Evolutionary conservation across 2,329 filamentous ascomycete genomes (phyloP), one percentile per base, ranked within the genome.

Genomic region (Rhynchosporium secalis): DNA sequence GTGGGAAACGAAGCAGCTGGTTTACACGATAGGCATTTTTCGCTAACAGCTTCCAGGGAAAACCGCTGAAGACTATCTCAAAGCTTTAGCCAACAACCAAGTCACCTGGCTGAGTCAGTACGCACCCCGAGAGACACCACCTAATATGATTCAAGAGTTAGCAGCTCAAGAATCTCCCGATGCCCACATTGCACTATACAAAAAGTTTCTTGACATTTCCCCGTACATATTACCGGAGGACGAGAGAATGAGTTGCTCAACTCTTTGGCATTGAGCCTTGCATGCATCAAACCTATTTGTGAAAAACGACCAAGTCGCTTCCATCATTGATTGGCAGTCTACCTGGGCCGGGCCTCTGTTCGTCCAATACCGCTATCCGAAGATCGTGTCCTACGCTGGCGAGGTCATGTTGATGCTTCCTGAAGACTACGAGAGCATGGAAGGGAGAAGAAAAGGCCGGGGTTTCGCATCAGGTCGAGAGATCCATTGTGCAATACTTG

Each of bases 221-320:
- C 67, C 72, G 31, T 71, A 70, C 63, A 64, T 78, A 33, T 66
- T 77, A 5, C 70, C 71, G 4, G 63, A 66, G 56, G 60, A 73
- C 12, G 38, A 67, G 26, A 61, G 62, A 3, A 43, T 75, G 12
- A 59, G 65, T 45, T 66, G 45, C 45, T 47, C 76, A 12, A 71
- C 71, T n/a, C 61, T 80, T 40, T 78, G 72, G 75, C 76, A 80
- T 69, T 69, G 65, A 33, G 76, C 78, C 67, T 66, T 79, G 31
- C 74, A 75, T 65, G 61, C 73, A 15, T 67, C 68, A 3, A 79
- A 78, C 60, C 67, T 79, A 20, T 78, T 78, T 63, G 71, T 78
- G 29, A 40, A 75, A 15, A 63, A 72, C 28, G 66, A 68, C 41
- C 66, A 64, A 47, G 73, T 79, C 40, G 74, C 75, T 9, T 71